Evolutionary conservation across 345 rosid species (phyloP).

Genomic region (Hibiscus mutabilis): DNA sequence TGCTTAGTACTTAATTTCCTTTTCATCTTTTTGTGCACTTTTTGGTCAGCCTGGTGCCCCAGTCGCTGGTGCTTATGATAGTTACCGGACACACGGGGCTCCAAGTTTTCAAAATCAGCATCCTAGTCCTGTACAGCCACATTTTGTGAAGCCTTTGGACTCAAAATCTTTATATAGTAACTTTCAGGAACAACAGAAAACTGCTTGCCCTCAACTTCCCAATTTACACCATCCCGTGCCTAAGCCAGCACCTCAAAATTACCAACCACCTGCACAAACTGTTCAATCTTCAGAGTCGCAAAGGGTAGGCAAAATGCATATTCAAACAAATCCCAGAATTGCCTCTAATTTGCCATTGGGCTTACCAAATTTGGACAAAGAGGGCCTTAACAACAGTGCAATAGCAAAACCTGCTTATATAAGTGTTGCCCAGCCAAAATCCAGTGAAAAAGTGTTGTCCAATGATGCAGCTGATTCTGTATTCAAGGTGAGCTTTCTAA

Average conservation of each 20-base stretch:
- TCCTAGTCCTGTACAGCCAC: conserved; percentile 48
- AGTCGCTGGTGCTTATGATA: conserved; percentile 53
- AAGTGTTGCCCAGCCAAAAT: conserved; percentile 61
- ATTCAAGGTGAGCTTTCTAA: conserved; percentile 51
- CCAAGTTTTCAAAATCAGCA: conserved; percentile 55
- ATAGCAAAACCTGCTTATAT: conserved; percentile 75
- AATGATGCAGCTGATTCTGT: conserved; percentile 52
- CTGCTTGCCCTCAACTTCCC: conserved; percentile 48
- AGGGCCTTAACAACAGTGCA: conserved; percentile 31
- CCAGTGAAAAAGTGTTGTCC: conserved; percentile 37
- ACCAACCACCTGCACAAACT: conserved; percentile 45
- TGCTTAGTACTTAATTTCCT: not conserved
- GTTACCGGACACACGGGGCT: conserved; percentile 63
- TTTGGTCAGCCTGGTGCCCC: conserved; percentile 56
- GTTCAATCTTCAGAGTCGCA: conserved; percentile 44
- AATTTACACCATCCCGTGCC: conserved; percentile 45
- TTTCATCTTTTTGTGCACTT: conserved; percentile 13
- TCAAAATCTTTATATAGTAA: conserved; percentile 51
- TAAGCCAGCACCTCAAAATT: conserved; percentile 50
- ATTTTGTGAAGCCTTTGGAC: conserved; percentile 56
- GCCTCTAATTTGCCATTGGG: conserved; percentile 81
- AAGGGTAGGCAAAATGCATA: conserved; percentile 82
- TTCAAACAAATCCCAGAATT: conserved; percentile 95
- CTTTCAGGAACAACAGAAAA: conserved; percentile 65
- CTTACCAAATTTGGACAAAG: conserved; percentile 62